Conservation (phyloP, 2,329 filamentous ascomycete species). For the Grosmannia clavigera region DNA sequence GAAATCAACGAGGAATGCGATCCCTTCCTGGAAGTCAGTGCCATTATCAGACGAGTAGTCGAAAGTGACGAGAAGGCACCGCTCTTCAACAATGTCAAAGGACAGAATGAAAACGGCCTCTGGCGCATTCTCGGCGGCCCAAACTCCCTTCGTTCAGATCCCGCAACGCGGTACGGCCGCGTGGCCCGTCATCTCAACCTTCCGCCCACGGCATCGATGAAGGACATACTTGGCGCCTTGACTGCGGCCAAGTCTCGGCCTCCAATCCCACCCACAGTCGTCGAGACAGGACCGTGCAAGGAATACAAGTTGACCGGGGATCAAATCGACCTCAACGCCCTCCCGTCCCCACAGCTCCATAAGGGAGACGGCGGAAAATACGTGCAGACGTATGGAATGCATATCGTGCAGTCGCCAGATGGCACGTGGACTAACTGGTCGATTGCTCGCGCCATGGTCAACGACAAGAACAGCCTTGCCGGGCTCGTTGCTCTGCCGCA, state of each 20-base stretch:
- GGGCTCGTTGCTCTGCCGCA: conserved; percentile 30
- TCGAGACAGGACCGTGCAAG: conserved; percentile 29
- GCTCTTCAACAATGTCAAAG: conserved; percentile 38
- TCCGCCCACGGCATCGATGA: conserved; percentile 22
- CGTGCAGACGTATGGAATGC: conserved; percentile 37
- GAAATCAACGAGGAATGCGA: conserved; percentile 31
- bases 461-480: conserved; percentile 26
- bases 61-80: conserved; percentile 34
- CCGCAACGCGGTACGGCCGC: conserved; percentile 24
- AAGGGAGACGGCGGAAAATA: conserved; percentile 35
- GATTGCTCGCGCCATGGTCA: conserved; percentile 32
- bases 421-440: conserved; percentile 35
- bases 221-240: conserved; percentile 31
- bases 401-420: conserved; percentile 32
- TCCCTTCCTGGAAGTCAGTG: conserved; percentile 31
- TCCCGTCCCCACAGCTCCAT: conserved; percentile 31
- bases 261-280: conserved; percentile 21
- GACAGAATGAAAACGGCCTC: conserved; percentile 27
- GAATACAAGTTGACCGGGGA: conserved; percentile 24
- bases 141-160: conserved; percentile 21
- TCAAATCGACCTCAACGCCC: conserved; percentile 28
- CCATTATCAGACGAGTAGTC: conserved; percentile 31
- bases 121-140: conserved; percentile 35
- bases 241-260: conserved; percentile 19
- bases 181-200: conserved; percentile 29